These are phyloP conservation scores for Rasamsonia emersonii DNA, from an alignment of 2,329 filamentous ascomycete species.

Conservation along the genomic window DNA sequence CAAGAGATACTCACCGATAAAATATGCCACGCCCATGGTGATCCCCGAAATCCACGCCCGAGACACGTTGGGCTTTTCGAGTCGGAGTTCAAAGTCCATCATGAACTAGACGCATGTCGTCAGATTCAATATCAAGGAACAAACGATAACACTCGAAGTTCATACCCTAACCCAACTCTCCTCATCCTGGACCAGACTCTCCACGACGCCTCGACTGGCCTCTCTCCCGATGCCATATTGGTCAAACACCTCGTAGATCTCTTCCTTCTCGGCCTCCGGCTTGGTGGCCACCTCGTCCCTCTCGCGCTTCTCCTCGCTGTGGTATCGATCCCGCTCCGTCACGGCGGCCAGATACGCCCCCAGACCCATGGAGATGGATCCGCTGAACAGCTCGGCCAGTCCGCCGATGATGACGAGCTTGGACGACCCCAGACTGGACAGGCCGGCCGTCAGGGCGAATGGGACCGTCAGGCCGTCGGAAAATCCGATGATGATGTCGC, in stretches of 20 bases:
- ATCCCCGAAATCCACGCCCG: conserved; percentile 40
- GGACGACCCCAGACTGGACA: conserved; percentile 47
- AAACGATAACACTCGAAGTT: neutral
- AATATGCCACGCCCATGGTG: conserved; percentile 26
- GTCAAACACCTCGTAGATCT: conserved; percentile 39
- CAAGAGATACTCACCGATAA: conserved; percentile 13
- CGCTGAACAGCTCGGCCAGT: conserved; percentile 61
- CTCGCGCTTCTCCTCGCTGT: conserved; percentile 42
- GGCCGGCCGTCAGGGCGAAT: conserved; percentile 64
- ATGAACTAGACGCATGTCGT: conserved; percentile 48
- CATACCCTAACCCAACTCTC: conserved; percentile 40
- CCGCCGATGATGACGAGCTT: conserved; percentile 58
- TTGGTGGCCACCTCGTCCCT: conserved; percentile 35
- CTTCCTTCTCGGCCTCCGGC: conserved; percentile 38
- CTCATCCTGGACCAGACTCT: conserved; percentile 41
- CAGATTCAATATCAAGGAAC: neutral
- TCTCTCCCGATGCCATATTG: conserved; percentile 41
- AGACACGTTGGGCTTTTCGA: conserved; percentile 36
- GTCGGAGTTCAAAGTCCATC: conserved; percentile 50
- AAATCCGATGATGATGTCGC: conserved; percentile 59
- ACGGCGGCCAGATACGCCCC: conserved; percentile 57
- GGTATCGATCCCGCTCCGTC: conserved; percentile 16
- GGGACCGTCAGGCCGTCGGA: conserved; percentile 66
- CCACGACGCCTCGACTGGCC: conserved; percentile 40
- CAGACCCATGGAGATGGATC: conserved; percentile 63